Evolutionary conservation across 2,329 filamentous ascomycete genomes (phyloP), one percentile per base, ranked within the genome.

Genomic region (Mycosphaerella arachidis): DNA sequence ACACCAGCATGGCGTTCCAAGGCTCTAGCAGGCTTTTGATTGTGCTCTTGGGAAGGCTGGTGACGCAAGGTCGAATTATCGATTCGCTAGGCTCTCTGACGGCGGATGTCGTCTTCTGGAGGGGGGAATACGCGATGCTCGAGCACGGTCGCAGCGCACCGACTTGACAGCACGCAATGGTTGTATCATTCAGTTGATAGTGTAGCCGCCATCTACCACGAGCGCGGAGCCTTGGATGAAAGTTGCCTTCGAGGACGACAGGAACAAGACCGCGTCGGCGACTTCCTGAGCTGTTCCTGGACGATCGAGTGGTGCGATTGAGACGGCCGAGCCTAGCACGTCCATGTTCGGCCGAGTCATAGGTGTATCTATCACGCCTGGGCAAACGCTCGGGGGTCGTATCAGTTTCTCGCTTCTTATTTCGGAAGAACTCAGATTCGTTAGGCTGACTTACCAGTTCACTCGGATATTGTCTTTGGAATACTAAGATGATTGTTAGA

Each of bases 271-370:
- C 0, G 75, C 77, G 64, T 81, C 79, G 2, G 79, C 78, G 10
- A 81, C 72, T 59, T 81, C 78, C 53, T 80, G 75, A 0, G 77
- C 71, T 3, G 76, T 78, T 0, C 78, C 78, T 60, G 75, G 75
- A 29, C 77, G 75, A 10, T 82, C 80, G 13, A 73, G 67, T 2
- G 71, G 71, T 13, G 71, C 71, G 12, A 72, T 72, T 1, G 63
- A 53, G 27, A 73, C 68, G 3, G 71, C 71, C 29, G 70, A 63
- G 40, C 53, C 59, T 12, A 72, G 58, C 6, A 67, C 62, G 24
- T 67, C 69, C 9, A 75, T 69, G n/a, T 78, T 71, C 4, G 72
- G 71, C 40, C 70, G 70, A 3, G 76, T 78, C 74, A 80, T 76
- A 8, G 77, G 76, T 0, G 77, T 79, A 45, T 75, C 74, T n/a